Percentiles rank a stretch among this genome's conserved stretches.
These are phyloP conservation scores for Fusarium pilosicola DNA, from an alignment of 2,329 filamentous ascomycete species.

Conservation along the genomic window DNA sequence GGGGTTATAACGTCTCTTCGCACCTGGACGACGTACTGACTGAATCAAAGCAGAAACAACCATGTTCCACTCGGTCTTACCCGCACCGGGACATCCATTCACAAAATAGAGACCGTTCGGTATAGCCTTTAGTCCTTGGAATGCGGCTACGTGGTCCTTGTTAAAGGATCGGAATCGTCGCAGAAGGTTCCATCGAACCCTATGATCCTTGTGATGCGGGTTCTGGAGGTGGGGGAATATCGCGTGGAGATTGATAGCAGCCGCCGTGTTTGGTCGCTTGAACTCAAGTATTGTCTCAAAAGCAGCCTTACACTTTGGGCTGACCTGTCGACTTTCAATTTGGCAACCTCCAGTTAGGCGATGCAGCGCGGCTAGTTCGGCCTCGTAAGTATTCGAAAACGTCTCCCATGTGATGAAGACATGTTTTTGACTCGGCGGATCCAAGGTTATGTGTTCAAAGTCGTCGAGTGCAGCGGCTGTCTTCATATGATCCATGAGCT, in stretches of 20 bases:
- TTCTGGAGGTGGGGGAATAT: slow-evolving; percentile 49
- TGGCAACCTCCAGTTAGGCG: slow-evolving; percentile 39
- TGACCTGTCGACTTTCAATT: slow-evolving; percentile 14
- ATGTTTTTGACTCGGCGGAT: slow-evolving; percentile 23
- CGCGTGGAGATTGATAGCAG: slow-evolving; percentile 38
- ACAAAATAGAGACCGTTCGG: slow-evolving; percentile 57
- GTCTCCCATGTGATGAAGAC: slow-evolving; percentile 46
- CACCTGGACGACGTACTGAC: slow-evolving; percentile 41
- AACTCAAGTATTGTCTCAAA: slow-evolving; percentile 50
- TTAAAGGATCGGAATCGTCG: slow-evolving; percentile 50
- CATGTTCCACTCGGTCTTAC: slow-evolving; percentile 60
- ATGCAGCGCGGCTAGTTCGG: slow-evolving; percentile 47
- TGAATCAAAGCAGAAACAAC: slow-evolving; percentile 53
- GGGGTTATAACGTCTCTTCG: slow-evolving; percentile 42
- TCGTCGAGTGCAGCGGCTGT: slow-evolving; percentile 57
- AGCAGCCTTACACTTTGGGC: slow-evolving; percentile 29
- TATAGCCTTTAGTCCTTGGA: slow-evolving; percentile 48
- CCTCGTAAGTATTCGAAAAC: slow-evolving; percentile 45
- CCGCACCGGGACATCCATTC: slow-evolving; percentile 59
- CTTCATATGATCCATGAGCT: slow-evolving; percentile 74
- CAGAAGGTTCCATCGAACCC: slow-evolving; percentile 42
- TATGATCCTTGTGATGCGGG: slow-evolving; percentile 32
- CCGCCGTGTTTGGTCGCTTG: slow-evolving; percentile 30
- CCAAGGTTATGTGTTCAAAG: slow-evolving; percentile 23
- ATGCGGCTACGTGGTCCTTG: slow-evolving; percentile 51